phyloP scores from a whole-genome alignment of 805 yeast genomes.

The Geotrichum ghanense region DNA sequence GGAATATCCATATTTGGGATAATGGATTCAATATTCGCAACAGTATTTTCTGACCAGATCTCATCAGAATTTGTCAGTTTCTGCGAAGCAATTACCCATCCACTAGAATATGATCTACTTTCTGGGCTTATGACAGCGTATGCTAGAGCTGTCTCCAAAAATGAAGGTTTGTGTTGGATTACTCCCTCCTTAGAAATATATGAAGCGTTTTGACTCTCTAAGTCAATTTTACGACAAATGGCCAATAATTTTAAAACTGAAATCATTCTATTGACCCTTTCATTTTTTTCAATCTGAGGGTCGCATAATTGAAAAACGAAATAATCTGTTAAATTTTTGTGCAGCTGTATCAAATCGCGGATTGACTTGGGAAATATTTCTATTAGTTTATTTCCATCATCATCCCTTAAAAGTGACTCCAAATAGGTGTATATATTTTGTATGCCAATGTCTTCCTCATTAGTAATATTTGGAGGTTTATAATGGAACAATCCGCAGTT shows the following conservation, averaged over 20 bases:
- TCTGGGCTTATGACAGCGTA: constrained; percentile 74
- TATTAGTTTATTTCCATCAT: constrained; percentile 22
- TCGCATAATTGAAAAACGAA: constrained; percentile 57
- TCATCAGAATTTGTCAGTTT: too few relatives aligned
- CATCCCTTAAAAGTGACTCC: constrained; percentile 34
- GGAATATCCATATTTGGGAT: constrained; percentile 21
- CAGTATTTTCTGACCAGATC: too few relatives aligned
- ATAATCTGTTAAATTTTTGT: constrained; percentile 53
- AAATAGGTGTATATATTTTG: constrained; percentile 65
- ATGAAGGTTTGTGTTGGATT: too few relatives aligned
- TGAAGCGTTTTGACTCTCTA: too few relatives aligned
- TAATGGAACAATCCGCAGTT: constrained; percentile 48
- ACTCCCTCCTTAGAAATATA: too few relatives aligned
- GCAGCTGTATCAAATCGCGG: constrained; percentile 52
- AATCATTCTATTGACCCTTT: constrained; percentile 58
- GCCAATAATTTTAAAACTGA: constrained; percentile 53
- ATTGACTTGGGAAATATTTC: constrained; percentile 59
- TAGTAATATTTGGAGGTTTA: constrained; percentile 27
- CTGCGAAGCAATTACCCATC: constrained; percentile 67
- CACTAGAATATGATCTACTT: constrained; percentile 51
- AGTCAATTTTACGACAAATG: too few relatives aligned
- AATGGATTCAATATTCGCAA: constrained; percentile 11
- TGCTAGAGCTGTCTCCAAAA: constrained; percentile 67
- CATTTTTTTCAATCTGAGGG: constrained; percentile 39
- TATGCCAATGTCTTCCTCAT: constrained; percentile 47